phyloP scores from a whole-genome alignment of 2,329 filamentous ascomycete genomes.

The Didymella glomerata region DNA sequence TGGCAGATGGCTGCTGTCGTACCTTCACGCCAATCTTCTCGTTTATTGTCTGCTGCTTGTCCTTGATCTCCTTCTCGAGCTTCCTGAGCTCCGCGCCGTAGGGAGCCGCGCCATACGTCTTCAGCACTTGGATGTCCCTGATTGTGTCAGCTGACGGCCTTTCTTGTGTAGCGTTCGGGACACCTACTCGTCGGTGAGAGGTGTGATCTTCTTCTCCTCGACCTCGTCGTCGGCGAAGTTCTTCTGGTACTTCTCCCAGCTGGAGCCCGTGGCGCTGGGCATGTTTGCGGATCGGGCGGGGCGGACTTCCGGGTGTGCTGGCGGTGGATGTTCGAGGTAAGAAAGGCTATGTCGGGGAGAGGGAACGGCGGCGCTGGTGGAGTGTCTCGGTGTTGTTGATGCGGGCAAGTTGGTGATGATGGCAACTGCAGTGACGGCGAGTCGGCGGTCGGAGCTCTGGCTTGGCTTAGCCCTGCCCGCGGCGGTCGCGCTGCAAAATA shows the following conservation, averaged over 20 bases:
- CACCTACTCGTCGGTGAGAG: constrained; percentile 91
- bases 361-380: not conserved
- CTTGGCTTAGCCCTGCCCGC: constrained; percentile 25
- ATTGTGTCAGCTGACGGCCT: constrained; percentile 42
- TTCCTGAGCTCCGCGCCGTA: constrained; percentile 95
- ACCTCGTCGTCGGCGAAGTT: constrained; percentile 95
- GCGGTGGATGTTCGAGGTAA: not conserved
- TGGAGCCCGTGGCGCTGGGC: constrained; percentile 92
- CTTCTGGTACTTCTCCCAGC: constrained; percentile 99
- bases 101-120: constrained; percentile 96
- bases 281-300: constrained; percentile 58
- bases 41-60: constrained; percentile 96
- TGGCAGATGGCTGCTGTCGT: not conserved
- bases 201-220: constrained; percentile 99
- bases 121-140: constrained; percentile 98
- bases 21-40: constrained; percentile 82
- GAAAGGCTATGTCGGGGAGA: not conserved
- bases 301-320: constrained; percentile 10
- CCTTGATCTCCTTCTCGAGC: constrained; percentile 99
- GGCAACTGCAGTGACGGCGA: constrained; percentile 28
- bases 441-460: constrained; percentile 35
- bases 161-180: not conserved
- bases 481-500: constrained; percentile 31
- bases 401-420: constrained; percentile 7
- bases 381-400: constrained; percentile 18